phyloP scores from a whole-genome alignment of 2,329 filamentous ascomycete species.

The Rhynchosporium secalis region DNA sequence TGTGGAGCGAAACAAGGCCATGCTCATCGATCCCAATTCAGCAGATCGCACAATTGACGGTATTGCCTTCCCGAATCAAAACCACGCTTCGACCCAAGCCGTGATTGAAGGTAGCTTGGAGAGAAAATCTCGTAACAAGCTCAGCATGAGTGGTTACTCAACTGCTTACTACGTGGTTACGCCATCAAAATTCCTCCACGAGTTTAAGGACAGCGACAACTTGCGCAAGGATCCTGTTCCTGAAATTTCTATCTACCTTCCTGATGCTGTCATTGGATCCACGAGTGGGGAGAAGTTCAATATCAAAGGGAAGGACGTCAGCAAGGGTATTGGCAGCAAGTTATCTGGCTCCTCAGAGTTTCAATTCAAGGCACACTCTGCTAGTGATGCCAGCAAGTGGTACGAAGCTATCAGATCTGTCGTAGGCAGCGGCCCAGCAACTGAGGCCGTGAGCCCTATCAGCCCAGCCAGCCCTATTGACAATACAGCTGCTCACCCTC shows the following conservation, averaged over 20 bases:
- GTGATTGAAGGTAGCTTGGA: conserved; percentile 87
- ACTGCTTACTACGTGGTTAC: conserved; percentile 89
- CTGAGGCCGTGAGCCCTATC: conserved; percentile 23
- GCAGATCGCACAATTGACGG: conserved; percentile 71
- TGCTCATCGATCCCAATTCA: conserved; percentile 76
- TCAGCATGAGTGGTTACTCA: conserved; percentile 71
- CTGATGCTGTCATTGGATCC: conserved; percentile 77
- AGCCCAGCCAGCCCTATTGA: conserved; percentile 30
- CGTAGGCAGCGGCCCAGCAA: conserved; percentile 27
- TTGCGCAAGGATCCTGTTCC: conserved; percentile 71
- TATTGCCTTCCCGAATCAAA: conserved; percentile 85
- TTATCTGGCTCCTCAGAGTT: conserved; percentile 79
- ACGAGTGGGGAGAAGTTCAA: conserved; percentile 82
- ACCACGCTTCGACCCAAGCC: conserved; percentile 75
- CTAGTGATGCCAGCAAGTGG: conserved; percentile 82
- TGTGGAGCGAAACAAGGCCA: conserved; percentile 64
- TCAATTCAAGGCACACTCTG: conserved; percentile 81
- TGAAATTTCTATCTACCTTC: conserved; percentile 87
- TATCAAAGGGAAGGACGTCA: conserved; percentile 91
- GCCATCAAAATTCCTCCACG: conserved; percentile 84
- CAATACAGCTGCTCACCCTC: conserved; percentile 25
- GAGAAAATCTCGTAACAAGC: conserved; percentile 85
- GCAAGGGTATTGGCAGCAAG: conserved; percentile 77
- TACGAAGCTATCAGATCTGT: conserved; percentile 62
- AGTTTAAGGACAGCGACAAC: conserved; percentile 91